These are phyloP conservation scores for Ascochyta fabae DNA, from an alignment of 2,329 filamentous ascomycete species.

Conservation along the genomic window DNA sequence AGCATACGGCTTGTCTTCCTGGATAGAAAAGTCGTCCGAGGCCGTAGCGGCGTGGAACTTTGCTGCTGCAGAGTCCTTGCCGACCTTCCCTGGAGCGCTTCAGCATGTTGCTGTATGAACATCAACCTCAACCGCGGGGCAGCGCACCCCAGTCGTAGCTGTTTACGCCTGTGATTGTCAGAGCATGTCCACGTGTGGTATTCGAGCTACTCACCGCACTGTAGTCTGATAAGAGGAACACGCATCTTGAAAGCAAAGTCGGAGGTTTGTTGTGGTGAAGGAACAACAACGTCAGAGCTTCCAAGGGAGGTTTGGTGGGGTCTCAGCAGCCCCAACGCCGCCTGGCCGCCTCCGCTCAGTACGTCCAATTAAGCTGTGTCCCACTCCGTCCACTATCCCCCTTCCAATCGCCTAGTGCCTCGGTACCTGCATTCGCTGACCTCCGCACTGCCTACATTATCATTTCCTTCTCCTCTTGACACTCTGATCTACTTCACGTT, in stretches of 20 bases:
- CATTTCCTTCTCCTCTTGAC: neutral
- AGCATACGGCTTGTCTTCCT: constrained; percentile 90
- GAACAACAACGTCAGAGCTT: constrained; percentile 21
- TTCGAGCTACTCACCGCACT: constrained; percentile 63
- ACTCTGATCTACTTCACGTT: neutral
- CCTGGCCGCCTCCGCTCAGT: constrained; percentile 20
- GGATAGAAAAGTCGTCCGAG: constrained; percentile 74
- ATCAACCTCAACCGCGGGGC: constrained; percentile 33
- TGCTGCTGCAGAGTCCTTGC: constrained; percentile 84
- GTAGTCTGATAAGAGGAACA: constrained; percentile 82
- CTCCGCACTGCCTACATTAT: constrained; percentile 14
- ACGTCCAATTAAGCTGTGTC: constrained; percentile 31
- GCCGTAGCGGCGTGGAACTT: constrained; percentile 87
- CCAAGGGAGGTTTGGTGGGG: constrained; percentile 23
- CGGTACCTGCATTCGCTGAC: constrained; percentile 22
- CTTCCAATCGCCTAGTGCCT: constrained; percentile 29
- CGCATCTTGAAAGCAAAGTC: constrained; percentile 38
- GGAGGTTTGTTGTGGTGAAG: constrained; percentile 13
- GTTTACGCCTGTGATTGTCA: constrained; percentile 74
- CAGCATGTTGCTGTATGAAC: constrained; percentile 30
- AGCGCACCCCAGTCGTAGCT: constrained; percentile 92
- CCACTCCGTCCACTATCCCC: constrained; percentile 24
- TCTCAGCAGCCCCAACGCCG: constrained; percentile 16
- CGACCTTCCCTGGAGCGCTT: constrained; percentile 73
- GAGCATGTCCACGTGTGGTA: neutral